Conservation (phyloP, 768 basidiomycete genomes). For the Phaeotremella skinneri region DNA sequence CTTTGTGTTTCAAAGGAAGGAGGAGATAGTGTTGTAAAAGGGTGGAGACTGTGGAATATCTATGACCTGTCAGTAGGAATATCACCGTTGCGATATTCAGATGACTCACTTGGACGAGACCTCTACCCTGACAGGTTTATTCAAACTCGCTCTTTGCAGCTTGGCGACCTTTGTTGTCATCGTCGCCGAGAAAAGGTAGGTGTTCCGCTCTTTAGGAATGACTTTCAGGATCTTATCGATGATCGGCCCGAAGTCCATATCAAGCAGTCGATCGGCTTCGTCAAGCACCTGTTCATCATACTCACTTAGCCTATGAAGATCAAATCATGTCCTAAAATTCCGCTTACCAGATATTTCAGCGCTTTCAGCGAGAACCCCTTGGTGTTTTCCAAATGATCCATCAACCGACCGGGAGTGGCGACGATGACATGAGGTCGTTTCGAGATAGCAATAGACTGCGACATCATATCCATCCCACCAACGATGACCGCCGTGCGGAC, state of each 20-base stretch:
- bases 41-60: slow-evolving; percentile 95
- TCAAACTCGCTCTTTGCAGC: slow-evolving; percentile 86
- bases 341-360: slow-evolving; percentile 79
- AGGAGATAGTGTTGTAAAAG: slow-evolving; percentile 94
- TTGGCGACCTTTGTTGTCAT: slow-evolving; percentile 99
- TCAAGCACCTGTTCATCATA: slow-evolving; percentile 72
- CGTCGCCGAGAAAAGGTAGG: slow-evolving; percentile 95
- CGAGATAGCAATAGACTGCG: slow-evolving; percentile 85
- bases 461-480: slow-evolving; percentile 90
- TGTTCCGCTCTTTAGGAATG: slow-evolving; percentile 88
- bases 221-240: slow-evolving; percentile 96
- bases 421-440: slow-evolving; percentile 94
- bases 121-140: slow-evolving; percentile 89
- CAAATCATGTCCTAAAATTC: no score
- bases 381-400: slow-evolving; percentile 93
- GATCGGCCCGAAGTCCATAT: slow-evolving; percentile 92
- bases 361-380: slow-evolving; percentile 88
- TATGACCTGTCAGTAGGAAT: slow-evolving; percentile 47
- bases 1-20: slow-evolving; percentile 86
- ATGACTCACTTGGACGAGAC: slow-evolving; percentile 79
- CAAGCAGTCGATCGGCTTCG: slow-evolving; percentile 90
- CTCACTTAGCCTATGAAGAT: background rate
- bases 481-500: slow-evolving; percentile 86
- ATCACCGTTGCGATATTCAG: background rate
- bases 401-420: slow-evolving; percentile 87